Base-by-base conservation (phyloP, 345 rosid genomes). In the Eucalyptus cloeziana region DNA sequence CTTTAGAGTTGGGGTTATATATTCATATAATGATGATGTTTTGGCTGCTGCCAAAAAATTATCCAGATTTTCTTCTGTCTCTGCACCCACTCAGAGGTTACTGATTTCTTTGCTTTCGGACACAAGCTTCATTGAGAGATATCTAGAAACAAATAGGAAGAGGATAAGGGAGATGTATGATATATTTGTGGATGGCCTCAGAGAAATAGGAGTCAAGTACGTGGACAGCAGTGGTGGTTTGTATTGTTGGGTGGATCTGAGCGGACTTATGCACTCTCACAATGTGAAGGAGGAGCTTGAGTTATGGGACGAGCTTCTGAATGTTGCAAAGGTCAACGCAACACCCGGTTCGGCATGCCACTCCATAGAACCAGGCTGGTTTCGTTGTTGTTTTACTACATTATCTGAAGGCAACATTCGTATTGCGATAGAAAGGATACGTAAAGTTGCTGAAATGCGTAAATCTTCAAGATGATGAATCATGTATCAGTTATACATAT, bases 321-420 rank as follows among this genome's bases (percentile, higher is more conserved):
- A 92, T 89, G 90, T 94, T 90, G 96, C 95, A 86, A 96, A 96
- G 93, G 94, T 96, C 91, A 98, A 96, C 86, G 93, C 92, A 81
- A 98, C 99, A 90, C 98, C 99, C 22, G 98, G 99, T 14, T 94
- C 97, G 50, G 97, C 98, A 12, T 96, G 99, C 91, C 98, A 96
- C 91, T 95, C 98, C 93, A 96, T 95, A 89, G 97, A 98, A 91
- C 97, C 97, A 2, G 99, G 99, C 88, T 98, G 99, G 99, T 98
- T 98, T 88, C 91, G 99, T 45, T 97, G 98, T 89, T 95, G 98
- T 94, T 97, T 96, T 92, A 92, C 99, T 7, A 89, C 95, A 81
- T 91, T 96, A 89, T 90, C 93, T 22, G 89, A 89, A 90, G 96
- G 94, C 89, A 97, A 96, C 91, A 90, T 96, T 92, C 95, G 95